Evolutionary conservation across 1,139 yeast genomes (phyloP).

Genomic region (Yamadazyma sp.): DNA sequence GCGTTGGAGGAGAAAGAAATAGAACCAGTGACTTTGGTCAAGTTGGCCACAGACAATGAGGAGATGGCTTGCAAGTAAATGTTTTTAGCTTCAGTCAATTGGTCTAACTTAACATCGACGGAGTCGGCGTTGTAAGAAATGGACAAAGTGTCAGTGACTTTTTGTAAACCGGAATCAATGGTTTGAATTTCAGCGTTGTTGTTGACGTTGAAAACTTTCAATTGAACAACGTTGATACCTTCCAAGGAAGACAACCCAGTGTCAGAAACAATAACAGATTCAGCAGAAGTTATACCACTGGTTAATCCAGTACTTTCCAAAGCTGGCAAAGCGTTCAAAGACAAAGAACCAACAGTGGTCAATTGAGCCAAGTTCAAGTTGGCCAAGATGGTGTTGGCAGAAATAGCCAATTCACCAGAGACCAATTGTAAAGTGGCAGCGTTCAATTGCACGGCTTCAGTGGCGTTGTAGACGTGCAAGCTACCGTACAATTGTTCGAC

Average conservation of each 20-base stretch:
- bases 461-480: slow-evolving; percentile 64
- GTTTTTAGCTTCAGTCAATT: slow-evolving; percentile 81
- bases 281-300: slow-evolving; percentile 73
- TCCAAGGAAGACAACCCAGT: slow-evolving; percentile 76
- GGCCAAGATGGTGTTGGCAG: slow-evolving; percentile 65
- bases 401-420: slow-evolving; percentile 65
- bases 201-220: slow-evolving; percentile 81
- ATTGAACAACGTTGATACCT: slow-evolving; percentile 76
- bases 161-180: slow-evolving; percentile 68
- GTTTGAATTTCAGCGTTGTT: slow-evolving; percentile 70
- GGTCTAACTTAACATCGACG: slow-evolving; percentile 66
- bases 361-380: slow-evolving; percentile 76
- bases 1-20: slow-evolving; percentile 71
- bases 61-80: slow-evolving; percentile 77
- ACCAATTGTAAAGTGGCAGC: slow-evolving; percentile 81
- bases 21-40: slow-evolving; percentile 75
- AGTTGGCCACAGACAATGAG: slow-evolving; percentile 67
- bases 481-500: slow-evolving; percentile 74
- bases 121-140: slow-evolving; percentile 83
- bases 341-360: slow-evolving; percentile 75
- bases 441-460: slow-evolving; percentile 58
- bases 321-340: slow-evolving; percentile 84
- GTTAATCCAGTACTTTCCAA: slow-evolving; percentile 68
- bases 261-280: slow-evolving; percentile 75
- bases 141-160: slow-evolving; percentile 72